Evolutionary conservation across 2,329 filamentous ascomycete species (phyloP).

Genomic region (Elsinoe batatas): DNA sequence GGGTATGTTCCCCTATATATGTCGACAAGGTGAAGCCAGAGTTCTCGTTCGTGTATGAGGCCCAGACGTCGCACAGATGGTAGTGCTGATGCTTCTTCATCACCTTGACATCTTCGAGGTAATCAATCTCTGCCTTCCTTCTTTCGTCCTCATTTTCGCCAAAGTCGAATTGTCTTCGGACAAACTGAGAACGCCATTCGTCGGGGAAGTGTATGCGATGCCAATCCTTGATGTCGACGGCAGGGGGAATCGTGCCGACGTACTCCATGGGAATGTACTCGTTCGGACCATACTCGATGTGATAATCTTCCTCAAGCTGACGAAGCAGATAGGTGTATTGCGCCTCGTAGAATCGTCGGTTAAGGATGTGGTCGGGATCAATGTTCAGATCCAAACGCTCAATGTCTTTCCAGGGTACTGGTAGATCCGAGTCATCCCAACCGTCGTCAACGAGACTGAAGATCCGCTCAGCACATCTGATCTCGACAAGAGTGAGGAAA

Average conservation of each 20-base stretch:
- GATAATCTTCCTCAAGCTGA: constrained; percentile 50
- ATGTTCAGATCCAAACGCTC: constrained; percentile 52
- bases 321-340: constrained; percentile 64
- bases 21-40: constrained; percentile 57
- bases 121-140: constrained; percentile 34
- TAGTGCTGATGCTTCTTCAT: constrained; percentile 53
- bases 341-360: constrained; percentile 57
- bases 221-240: constrained; percentile 38
- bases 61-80: constrained; percentile 62
- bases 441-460: constrained; percentile 66
- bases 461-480: constrained; percentile 62
- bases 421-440: constrained; percentile 68
- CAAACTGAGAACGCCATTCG: constrained; percentile 44
- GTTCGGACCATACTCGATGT: constrained; percentile 54
- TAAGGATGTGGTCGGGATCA: constrained; percentile 51
- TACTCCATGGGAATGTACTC: constrained; percentile 62
- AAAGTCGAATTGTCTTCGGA: constrained; percentile 26
- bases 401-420: constrained; percentile 56
- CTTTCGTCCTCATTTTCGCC: constrained; percentile 21
- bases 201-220: constrained; percentile 57
- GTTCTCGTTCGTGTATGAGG: constrained; percentile 57
- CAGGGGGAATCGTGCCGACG: constrained; percentile 48
- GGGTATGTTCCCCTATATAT: constrained; percentile 55
- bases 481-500: constrained; percentile 61
- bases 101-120: constrained; percentile 51